Conservation (phyloP, 768 basidiomycete species). For the Pulveroboletus sp. region DNA sequence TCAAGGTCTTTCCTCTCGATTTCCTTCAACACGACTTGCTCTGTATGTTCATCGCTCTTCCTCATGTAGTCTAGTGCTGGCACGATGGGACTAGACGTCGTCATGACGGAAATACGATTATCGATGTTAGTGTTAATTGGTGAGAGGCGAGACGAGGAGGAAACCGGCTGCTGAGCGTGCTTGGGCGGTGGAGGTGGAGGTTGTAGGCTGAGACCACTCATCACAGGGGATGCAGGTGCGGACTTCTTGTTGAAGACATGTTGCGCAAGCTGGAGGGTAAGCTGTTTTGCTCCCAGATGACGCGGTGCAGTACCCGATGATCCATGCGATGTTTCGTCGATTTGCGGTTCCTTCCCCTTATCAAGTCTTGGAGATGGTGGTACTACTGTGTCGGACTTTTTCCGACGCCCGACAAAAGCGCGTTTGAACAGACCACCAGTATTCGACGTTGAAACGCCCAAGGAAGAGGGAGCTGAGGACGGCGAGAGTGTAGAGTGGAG, state of each 20-base stretch:
- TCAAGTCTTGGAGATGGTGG: slow-evolving; percentile 21
- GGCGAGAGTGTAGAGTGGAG: slow-evolving; percentile 19
- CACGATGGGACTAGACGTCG: slow-evolving; percentile 50
- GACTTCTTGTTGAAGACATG: slow-evolving; percentile 43
- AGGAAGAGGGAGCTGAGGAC: slow-evolving; percentile 25
- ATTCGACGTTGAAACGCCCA: slow-evolving; percentile 15
- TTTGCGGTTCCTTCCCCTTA: slow-evolving; percentile 18
- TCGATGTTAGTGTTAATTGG: slow-evolving; percentile 26
- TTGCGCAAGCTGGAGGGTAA: slow-evolving; percentile 42
- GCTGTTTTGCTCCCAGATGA: slow-evolving; percentile 30
- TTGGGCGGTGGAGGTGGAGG: slow-evolving; percentile 39
- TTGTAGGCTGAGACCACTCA: slow-evolving; percentile 28
- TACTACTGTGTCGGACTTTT: slow-evolving; percentile 24
- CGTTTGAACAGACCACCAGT: slow-evolving; percentile 29
- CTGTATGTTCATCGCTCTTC: slow-evolving; percentile 34
- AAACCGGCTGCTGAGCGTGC: slow-evolving; percentile 17
- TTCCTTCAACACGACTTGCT: slow-evolving; percentile 19
- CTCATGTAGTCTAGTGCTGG: slow-evolving; percentile 55
- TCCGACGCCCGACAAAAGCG: slow-evolving; percentile 31
- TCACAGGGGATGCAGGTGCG: slow-evolving; percentile 29
- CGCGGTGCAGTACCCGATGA: slow-evolving; percentile 12
- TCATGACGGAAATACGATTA: slow-evolving; percentile 48
- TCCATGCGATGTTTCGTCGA: slow-evolving; percentile 14
- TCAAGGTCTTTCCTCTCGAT: slow-evolving; percentile 29
- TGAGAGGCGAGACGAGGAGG: slow-evolving; percentile 22